Evolutionary conservation across 1,284 basidiomycete species (phyloP).

Genomic region (Leucoagaricus sp.): DNA sequence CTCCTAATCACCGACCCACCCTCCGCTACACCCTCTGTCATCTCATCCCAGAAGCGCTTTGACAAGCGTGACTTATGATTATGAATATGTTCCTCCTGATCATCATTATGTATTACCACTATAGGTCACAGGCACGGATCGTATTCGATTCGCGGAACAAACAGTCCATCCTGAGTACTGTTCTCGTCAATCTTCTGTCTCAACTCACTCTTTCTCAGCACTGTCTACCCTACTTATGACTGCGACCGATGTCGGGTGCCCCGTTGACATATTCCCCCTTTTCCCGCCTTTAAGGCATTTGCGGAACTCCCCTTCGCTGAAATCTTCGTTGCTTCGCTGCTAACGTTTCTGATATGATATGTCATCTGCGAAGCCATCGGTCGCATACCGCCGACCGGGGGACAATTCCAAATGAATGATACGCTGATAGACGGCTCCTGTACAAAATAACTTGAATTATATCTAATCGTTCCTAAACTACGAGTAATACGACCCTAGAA

Average conservation of each 20-base stretch:
- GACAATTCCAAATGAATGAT: not conserved
- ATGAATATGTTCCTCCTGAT: no score
- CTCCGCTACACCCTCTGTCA: no score
- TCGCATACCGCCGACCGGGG: not conserved
- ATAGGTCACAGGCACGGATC: not conserved
- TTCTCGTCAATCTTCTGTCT: no score
- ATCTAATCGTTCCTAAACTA: not conserved
- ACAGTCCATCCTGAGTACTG: no score
- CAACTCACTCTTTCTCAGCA: no score
- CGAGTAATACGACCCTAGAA: no score
- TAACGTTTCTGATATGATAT: slow-evolving; percentile 5
- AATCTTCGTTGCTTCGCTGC: not conserved
- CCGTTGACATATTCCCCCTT: no score
- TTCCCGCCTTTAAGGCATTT: not conserved
- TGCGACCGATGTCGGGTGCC: no score
- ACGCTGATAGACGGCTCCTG: not conserved
- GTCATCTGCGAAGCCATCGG: slow-evolving; percentile 9
- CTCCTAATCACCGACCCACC: not conserved
- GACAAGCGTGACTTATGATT: no score
- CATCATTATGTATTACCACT: no score
- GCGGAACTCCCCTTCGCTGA: not conserved
- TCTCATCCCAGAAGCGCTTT: no score
- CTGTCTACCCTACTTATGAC: no score
- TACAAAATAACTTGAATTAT: not conserved
- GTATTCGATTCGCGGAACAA: not conserved